Evolutionary conservation across 805 yeast species (phyloP).

Genomic region (Sungouiella blattae): DNA sequence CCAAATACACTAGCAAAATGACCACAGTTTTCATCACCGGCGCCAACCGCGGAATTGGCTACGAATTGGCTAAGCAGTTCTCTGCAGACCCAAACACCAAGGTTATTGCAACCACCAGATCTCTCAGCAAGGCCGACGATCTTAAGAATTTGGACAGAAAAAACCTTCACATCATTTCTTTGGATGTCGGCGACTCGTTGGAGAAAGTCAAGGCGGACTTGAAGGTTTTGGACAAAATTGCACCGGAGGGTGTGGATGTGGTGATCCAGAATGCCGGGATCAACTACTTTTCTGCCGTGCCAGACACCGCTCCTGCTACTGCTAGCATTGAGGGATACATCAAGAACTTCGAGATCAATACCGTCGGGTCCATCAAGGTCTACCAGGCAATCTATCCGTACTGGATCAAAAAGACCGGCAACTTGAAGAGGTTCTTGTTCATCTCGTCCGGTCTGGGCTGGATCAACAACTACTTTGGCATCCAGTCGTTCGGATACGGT

Average conservation of each 20-base stretch:
- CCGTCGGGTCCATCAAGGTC: constrained; percentile 27
- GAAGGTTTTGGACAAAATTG: constrained; percentile 1
- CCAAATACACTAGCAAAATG: no score
- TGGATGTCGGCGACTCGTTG: neutral
- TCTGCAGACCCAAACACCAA: constrained; percentile 14
- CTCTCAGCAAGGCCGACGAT: constrained; percentile 7
- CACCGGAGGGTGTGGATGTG: constrained; percentile 20
- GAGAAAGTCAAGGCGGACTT: constrained; percentile 4
- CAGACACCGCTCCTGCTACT: neutral
- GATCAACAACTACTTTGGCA: constrained; percentile 9
- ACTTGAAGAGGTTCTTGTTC: constrained; percentile 20
- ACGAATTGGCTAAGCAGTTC: constrained; percentile 24
- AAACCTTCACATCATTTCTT: neutral
- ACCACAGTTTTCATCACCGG: constrained; percentile 32
- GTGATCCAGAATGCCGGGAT: constrained; percentile 24
- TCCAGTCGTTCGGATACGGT: constrained; percentile 1
- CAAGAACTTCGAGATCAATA: constrained; percentile 20
- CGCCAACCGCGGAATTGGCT: constrained; percentile 43
- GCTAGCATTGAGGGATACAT: neutral
- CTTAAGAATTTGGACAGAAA: neutral
- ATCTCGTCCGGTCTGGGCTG: constrained; percentile 24
- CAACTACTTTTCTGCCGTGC: neutral
- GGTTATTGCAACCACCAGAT: constrained; percentile 21
- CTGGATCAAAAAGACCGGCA: constrained; percentile 15
- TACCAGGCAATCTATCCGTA: constrained; percentile 25